phyloP scores from a whole-genome alignment of 1,284 basidiomycete species.

The Amylostereum areolatum region DNA sequence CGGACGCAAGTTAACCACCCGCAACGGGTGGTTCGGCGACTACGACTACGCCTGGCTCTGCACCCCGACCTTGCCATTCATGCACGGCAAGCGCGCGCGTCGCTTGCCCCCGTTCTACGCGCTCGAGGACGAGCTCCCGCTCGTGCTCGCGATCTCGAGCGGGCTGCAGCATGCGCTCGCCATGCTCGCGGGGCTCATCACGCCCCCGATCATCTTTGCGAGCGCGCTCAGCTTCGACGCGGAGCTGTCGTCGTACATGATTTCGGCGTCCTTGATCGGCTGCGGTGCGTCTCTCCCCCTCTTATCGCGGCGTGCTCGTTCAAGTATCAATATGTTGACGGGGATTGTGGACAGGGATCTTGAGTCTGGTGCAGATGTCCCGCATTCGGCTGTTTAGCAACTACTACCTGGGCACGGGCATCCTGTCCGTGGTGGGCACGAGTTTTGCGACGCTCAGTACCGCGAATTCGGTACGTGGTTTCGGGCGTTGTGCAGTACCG shows the following conservation, averaged over 20 bases:
- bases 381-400: slow-evolving; percentile 53
- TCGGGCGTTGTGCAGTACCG: too few relatives aligned
- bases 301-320: too few relatives aligned
- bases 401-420: slow-evolving; percentile 71
- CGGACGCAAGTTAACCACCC: slow-evolving; percentile 34
- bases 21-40: slow-evolving; percentile 71
- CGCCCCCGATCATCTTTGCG: slow-evolving; percentile 75
- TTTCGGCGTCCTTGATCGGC: slow-evolving; percentile 75
- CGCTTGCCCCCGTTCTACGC: slow-evolving; percentile 66
- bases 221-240: slow-evolving; percentile 52
- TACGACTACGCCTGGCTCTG: slow-evolving; percentile 76
- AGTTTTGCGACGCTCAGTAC: slow-evolving; percentile 79
- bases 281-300: slow-evolving; percentile 45
- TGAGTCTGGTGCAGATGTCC: slow-evolving; percentile 75
- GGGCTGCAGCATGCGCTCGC: slow-evolving; percentile 77
- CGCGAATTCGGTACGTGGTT: slow-evolving; percentile 50
- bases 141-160: slow-evolving; percentile 60
- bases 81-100: slow-evolving; percentile 16
- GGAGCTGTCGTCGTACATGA: slow-evolving; percentile 67
- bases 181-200: slow-evolving; percentile 69
- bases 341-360: slow-evolving; percentile 32
- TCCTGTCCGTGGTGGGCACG: slow-evolving; percentile 82
- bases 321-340: neutral
- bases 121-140: slow-evolving; percentile 62
- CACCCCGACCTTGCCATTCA: slow-evolving; percentile 56